Evolutionary conservation across 257 asterid genomes (phyloP).

Genomic region (Orobanche coerulescens): DNA sequence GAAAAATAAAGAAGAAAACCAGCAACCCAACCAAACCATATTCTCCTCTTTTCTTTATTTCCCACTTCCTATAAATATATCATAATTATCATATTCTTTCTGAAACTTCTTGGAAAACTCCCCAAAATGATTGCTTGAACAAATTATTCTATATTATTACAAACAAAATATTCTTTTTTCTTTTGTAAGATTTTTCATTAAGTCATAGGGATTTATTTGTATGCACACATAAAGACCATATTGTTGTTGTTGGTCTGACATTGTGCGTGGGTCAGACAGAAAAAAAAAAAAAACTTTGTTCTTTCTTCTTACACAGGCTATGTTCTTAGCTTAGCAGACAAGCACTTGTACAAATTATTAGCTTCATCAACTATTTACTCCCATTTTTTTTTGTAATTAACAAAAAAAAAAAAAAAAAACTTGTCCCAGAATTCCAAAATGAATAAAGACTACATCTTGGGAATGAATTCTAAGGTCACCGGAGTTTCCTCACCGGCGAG

Average conservation of each 20-base stretch:
- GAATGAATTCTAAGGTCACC: conserved; percentile 48
- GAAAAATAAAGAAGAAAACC: conserved; percentile 8
- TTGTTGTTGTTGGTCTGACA: conserved; percentile 43
- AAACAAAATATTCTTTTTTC: conserved; percentile 4
- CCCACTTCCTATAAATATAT: conserved; percentile 7
- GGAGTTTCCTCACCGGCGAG: conserved; percentile 31
- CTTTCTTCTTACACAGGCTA: conserved; percentile 48
- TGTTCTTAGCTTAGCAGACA: conserved; percentile 87
- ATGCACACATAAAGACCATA: conserved; percentile 24
- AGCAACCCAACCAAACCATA: conserved; percentile 33
- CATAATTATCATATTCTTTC: conserved; percentile 30
- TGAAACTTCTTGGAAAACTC: conserved; percentile 37
- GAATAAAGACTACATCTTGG: conserved; percentile 38
- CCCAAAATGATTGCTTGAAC: conserved; percentile 11
- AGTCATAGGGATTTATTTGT: conserved; percentile 23
- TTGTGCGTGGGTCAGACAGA: conserved; percentile 63
- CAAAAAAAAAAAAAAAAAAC: not conserved
- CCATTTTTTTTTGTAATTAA: not conserved
- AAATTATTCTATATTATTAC: conserved; percentile 11
- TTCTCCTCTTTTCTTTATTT: conserved; percentile 14
- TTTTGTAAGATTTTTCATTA: conserved; percentile 23
- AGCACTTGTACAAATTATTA: conserved; percentile 35
- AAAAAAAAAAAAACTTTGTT: conserved; percentile 26
- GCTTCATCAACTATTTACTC: conserved; percentile 12
- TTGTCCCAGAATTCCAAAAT: conserved; percentile 11